These are phyloP conservation scores for Stemphylium beticola DNA, from an alignment of 2,329 filamentous ascomycete species.

Conservation along the genomic window DNA sequence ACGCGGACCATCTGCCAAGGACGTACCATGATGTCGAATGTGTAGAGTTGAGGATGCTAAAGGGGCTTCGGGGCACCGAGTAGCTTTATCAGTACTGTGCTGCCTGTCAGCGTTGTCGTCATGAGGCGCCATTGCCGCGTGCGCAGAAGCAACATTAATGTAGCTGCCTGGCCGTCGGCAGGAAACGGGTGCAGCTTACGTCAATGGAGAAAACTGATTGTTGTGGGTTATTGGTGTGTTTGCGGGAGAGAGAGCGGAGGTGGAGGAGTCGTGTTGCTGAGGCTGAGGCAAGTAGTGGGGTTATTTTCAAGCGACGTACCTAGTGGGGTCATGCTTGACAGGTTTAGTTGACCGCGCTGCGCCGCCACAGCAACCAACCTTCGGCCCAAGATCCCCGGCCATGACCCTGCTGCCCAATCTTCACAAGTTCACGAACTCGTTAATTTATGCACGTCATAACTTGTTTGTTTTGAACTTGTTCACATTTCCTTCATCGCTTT, in stretches of 20 bases:
- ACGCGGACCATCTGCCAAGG: neutral
- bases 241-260: conserved; percentile 27
- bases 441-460: neutral
- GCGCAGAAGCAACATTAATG: conserved; percentile 10
- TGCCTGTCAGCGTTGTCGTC: conserved; percentile 50
- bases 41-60: conserved; percentile 27
- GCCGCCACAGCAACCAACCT: conserved; percentile 29
- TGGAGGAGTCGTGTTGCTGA: conserved; percentile 32
- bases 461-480: conserved; percentile 24
- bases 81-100: conserved; percentile 44
- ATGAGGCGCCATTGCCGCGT: conserved; percentile 29
- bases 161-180: conserved; percentile 29
- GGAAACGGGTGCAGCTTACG: conserved; percentile 31
- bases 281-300: conserved; percentile 28
- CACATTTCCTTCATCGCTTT: conserved; percentile 39
- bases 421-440: conserved; percentile 3
- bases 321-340: conserved; percentile 30
- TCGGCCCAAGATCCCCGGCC: neutral
- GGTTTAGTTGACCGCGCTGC: conserved; percentile 24
- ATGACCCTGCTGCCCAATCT: neutral
- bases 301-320: conserved; percentile 26
- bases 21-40: conserved; percentile 46
- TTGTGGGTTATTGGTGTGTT: conserved; percentile 21
- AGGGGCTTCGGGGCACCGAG: conserved; percentile 28
- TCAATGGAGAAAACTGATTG: conserved; percentile 29